These are phyloP conservation scores for Naumovozyma dairenensis DNA, from an alignment of 805 yeast genomes.

Conservation along the genomic window DNA sequence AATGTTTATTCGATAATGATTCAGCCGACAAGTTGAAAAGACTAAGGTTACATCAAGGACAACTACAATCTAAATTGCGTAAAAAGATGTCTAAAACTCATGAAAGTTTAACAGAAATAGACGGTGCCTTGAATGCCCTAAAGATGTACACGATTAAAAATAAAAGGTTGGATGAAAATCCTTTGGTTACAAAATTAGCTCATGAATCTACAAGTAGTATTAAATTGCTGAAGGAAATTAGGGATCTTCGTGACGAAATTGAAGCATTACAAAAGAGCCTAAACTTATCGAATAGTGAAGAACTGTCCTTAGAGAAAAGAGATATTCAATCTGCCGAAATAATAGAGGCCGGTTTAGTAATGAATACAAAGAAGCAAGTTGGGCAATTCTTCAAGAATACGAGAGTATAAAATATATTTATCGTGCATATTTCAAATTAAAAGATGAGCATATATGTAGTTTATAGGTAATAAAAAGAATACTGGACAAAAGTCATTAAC, in stretches of 20 bases:
- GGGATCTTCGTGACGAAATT: constrained; percentile 17
- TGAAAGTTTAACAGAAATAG: constrained; percentile 6
- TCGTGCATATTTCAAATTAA: too few species aligned
- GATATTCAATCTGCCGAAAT: constrained; percentile 13
- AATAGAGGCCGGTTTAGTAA: constrained; percentile 16
- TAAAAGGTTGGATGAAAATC: constrained; percentile 9
- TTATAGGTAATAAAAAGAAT: too few species aligned
- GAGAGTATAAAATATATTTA: too few species aligned
- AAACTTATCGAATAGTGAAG: background rate
- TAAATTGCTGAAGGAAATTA: constrained; percentile 16
- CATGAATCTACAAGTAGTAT: constrained; percentile 11
- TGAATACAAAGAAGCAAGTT: constrained; percentile 20
- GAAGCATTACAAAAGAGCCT: constrained; percentile 6
- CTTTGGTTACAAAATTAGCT: constrained; percentile 11
- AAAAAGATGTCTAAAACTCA: constrained; percentile 11
- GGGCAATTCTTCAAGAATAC: constrained; percentile 19
- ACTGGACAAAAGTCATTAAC: too few species aligned
- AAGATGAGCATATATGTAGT: too few species aligned
- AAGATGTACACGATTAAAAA: constrained; percentile 14
- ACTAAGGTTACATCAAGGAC: constrained; percentile 17
- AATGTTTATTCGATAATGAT: constrained; percentile 3
- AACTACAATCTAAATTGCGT: constrained; percentile 15
- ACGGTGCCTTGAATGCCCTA: constrained; percentile 13
- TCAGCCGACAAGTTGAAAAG: constrained; percentile 6
- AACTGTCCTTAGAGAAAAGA: background rate